Percentiles rank a stretch among this genome's conserved stretches.
Conservation (phyloP, 345 rosid species). For the Syzygium aromaticum region DNA sequence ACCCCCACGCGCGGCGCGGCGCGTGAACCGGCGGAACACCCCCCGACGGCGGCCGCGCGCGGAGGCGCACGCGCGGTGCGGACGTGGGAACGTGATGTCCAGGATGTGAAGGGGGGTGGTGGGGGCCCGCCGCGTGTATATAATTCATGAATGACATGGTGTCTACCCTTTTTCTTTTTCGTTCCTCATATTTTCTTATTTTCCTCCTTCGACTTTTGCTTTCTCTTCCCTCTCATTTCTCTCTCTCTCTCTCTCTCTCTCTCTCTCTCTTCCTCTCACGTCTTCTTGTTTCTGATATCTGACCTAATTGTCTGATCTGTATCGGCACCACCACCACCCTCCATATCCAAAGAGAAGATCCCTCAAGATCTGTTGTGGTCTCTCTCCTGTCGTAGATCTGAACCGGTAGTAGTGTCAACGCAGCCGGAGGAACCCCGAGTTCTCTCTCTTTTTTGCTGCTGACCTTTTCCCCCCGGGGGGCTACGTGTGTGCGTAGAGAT, state of each 20-base stretch:
- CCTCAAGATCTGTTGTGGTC: neutral
- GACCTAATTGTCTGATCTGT: neutral
- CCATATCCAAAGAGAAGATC: neutral
- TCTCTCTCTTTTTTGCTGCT: neutral
- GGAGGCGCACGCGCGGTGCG: neutral
- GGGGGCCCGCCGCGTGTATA: constrained; percentile 8
- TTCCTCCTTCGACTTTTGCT: neutral
- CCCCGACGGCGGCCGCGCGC: neutral
- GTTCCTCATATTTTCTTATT: neutral
- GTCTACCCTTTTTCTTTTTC: constrained; percentile 5
- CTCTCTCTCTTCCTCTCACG: neutral
- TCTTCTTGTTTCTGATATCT: neutral
- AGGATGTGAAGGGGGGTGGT: neutral
- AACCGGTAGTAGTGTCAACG: neutral
- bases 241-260: constrained; percentile 9
- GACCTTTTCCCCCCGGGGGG: neutral
- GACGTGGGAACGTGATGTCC: constrained; percentile 11
- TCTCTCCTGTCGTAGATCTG: neutral
- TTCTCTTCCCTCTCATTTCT: neutral
- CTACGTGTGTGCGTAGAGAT: neutral
- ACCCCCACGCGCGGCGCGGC: constrained; percentile 6
- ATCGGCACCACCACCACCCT: constrained; percentile 5
- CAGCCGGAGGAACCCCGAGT: neutral
- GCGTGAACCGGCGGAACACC: neutral
- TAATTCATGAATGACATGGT: constrained; percentile 39